A percentile compares a stretch with the other conserved stretches of the same genome.
phyloP scores from a whole-genome alignment of 805 yeast species.

The Saccharomyces mikatae region DNA sequence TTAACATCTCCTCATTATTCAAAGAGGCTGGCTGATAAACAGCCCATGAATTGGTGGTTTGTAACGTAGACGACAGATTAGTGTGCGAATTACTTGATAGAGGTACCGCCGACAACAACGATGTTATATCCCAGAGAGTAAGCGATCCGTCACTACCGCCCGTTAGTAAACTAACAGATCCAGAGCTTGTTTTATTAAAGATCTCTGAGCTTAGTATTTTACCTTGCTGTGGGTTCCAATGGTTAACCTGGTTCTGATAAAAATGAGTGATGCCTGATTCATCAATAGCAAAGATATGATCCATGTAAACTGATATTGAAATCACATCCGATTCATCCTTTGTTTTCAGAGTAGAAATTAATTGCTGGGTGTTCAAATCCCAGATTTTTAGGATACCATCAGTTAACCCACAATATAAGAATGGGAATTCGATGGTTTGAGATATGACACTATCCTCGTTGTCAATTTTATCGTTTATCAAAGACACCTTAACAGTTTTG shows the following conservation, averaged over 20 bases:
- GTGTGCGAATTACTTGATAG: slow-evolving; percentile 13
- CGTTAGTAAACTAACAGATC: slow-evolving; percentile 44
- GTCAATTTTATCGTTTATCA: slow-evolving; percentile 28
- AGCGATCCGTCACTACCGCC: slow-evolving; percentile 67
- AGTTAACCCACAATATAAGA: slow-evolving; percentile 74
- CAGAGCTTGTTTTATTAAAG: slow-evolving; percentile 26
- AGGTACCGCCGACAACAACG: slow-evolving; percentile 1
- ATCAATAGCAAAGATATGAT: slow-evolving; percentile 27
- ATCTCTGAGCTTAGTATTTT: slow-evolving; percentile 51
- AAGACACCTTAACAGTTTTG: slow-evolving; percentile 9
- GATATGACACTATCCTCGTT: slow-evolving; percentile 68
- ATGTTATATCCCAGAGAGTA: slow-evolving; percentile 55
- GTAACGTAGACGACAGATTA: background rate
- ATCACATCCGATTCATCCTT: slow-evolving; percentile 44
- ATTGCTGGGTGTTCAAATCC: slow-evolving; percentile 79
- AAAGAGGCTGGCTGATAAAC: slow-evolving; percentile 17
- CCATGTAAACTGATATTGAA: slow-evolving; percentile 33
- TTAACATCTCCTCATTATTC: slow-evolving; percentile 56
- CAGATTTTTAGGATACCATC: slow-evolving; percentile 72
- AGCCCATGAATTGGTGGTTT: slow-evolving; percentile 5
- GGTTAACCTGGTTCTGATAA: slow-evolving; percentile 35
- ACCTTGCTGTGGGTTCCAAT: slow-evolving; percentile 49
- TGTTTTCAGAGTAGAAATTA: slow-evolving; percentile 38
- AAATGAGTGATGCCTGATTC: slow-evolving; percentile 41
- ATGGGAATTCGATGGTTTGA: slow-evolving; percentile 53